Percentiles rank a stretch among this genome's conserved stretches.
Conservation (phyloP, 2,329 filamentous ascomycete genomes). For the Cercospora sp. region DNA sequence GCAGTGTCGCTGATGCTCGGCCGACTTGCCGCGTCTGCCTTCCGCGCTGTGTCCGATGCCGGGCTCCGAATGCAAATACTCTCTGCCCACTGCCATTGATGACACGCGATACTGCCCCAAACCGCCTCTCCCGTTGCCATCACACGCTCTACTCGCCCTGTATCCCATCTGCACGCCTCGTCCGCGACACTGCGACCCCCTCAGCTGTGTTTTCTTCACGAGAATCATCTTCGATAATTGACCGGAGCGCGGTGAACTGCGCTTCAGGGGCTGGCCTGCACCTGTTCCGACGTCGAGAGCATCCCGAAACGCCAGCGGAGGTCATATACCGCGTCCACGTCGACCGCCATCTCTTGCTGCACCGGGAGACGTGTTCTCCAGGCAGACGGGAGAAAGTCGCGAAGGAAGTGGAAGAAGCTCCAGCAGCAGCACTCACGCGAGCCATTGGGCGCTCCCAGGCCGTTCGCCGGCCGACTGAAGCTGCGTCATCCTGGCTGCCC, state of each 20-base stretch:
- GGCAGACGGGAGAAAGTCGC: neutral
- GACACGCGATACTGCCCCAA: neutral
- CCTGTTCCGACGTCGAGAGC: neutral
- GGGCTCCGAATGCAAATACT: neutral
- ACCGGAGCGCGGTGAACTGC: conserved; percentile 3
- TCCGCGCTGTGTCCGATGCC: neutral
- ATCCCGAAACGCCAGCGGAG: neutral
- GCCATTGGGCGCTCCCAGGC: conserved; percentile 1
- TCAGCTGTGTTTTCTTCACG: conserved; percentile 9
- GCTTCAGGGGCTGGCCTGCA: neutral
- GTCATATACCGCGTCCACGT: conserved; percentile 1
- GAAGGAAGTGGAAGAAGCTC: neutral
- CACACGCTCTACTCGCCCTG: neutral
- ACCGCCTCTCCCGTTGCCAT: neutral
- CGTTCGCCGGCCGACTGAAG: neutral
- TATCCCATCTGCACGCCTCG: neutral
- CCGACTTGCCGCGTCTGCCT: neutral
- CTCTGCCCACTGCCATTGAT: neutral
- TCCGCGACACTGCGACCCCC: neutral
- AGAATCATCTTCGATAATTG: conserved; percentile 12
- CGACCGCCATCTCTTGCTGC: neutral
- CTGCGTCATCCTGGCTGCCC: conserved; percentile 22
- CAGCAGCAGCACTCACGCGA: neutral
- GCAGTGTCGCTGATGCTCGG: neutral
- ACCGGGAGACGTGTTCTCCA: neutral